Evolutionary conservation across 1,139 yeast species (phyloP), one percentile per base, ranked within the genome.

Genomic region (Zygosaccharomyces sapae): DNA sequence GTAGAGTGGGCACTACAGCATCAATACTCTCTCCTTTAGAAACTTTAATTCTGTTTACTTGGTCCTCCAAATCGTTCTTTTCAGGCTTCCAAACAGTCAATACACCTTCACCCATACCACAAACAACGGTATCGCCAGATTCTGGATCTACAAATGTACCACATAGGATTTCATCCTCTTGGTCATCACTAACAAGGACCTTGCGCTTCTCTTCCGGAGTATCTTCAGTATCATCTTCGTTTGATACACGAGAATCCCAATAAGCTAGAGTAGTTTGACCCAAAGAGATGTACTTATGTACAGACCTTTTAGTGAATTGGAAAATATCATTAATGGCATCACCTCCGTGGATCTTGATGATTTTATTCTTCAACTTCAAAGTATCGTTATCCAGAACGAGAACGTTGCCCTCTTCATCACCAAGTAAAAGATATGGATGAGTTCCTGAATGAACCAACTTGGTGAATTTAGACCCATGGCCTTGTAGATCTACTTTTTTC

Each of bases 71-170:
- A 41, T 73, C 72, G 60, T 83, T 85, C 62, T 79, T 79, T 36
- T 78, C 73, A 38, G 83, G 80, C 56, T 80, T 81, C 98, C 97
- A 92, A n/a, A 86, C 73, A 0, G 97, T 88, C 4, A 88, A 75
- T n/a, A 88, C 78, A 2, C 97, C 97, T 63, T 86, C 95, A 2
- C 95, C 90, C 81, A 89, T 90, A 42, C 89, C 90, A 58, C 90
- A 81, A 0, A 85, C 86, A 18, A 83, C 72, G 2, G 81, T 81
- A 38, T 83, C 88, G 49, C 79, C 83, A 33, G 76, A 77, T 20
- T 74, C 72, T n/a, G 77, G 80, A 53, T 83, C 86, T 0, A 83
- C 76, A 68, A 77, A 83, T 42, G 87, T 73, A 64, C 89, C 85
- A 42, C 92, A 75, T 43, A 90, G 69, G 29, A 92, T 71, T 63